Percentiles rank a stretch among this genome's conserved stretches.
Evolutionary conservation across 768 basidiomycete genomes (phyloP).

Genomic region (Boletus rubescentipes): DNA sequence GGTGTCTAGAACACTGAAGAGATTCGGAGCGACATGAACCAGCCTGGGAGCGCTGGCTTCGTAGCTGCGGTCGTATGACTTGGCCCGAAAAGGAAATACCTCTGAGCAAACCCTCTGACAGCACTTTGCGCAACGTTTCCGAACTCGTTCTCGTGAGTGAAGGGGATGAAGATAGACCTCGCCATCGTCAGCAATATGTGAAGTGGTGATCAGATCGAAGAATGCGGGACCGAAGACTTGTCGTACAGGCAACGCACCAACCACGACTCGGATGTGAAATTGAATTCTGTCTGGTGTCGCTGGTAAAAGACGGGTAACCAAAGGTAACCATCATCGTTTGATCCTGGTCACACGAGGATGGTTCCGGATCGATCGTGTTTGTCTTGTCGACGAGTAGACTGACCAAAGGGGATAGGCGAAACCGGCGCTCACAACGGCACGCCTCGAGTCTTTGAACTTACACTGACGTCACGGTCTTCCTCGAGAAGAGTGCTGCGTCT

Average conservation of each 20-base stretch:
- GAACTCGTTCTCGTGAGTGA: no score
- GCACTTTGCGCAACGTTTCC: no score
- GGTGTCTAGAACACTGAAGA: neutral
- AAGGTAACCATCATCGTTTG: neutral
- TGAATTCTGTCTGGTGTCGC: no score
- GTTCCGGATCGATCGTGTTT: neutral
- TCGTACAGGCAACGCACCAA: neutral
- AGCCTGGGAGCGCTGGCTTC: neutral
- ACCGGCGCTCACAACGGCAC: no score
- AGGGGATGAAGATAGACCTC: no score
- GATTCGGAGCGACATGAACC: neutral
- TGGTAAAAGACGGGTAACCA: neutral
- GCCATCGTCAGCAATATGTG: neutral
- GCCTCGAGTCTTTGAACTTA: neutral
- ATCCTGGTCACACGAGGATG: neutral
- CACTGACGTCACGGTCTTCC: no score
- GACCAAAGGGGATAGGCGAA: neutral
- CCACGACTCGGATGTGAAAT: neutral
- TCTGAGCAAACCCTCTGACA: neutral
- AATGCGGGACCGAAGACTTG: neutral
- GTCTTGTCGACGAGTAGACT: no score
- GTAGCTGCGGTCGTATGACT: slow-evolving; percentile 4
- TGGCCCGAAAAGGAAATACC: neutral
- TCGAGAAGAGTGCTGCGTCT: no score
- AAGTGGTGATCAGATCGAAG: neutral